Percentiles rank a stretch among this genome's conserved stretches.
Evolutionary conservation across 192 early-diverging fungal genomes (phyloP).

Genomic region (Piromyces finnis): DNA sequence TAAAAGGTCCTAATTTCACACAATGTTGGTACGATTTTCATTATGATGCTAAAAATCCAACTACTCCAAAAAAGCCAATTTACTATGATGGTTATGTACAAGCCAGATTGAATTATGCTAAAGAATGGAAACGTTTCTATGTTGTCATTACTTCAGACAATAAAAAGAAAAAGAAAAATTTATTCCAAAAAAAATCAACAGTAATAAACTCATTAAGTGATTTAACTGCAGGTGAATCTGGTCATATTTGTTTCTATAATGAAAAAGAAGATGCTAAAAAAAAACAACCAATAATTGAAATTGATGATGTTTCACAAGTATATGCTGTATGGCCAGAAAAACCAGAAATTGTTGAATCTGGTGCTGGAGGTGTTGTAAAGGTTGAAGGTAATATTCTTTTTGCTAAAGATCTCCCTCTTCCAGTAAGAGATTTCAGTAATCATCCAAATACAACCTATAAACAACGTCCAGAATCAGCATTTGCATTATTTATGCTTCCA

Average conservation of each 20-base stretch:
- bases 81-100: slow-evolving; percentile 13
- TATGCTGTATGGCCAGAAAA: not conserved
- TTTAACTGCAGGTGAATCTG: slow-evolving; percentile 1
- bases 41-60: slow-evolving; percentile 5
- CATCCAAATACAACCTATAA: not conserved
- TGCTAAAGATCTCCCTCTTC: not conserved
- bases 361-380: not conserved
- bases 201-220: not conserved
- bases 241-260: slow-evolving; percentile 13
- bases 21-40: slow-evolving; percentile 12
- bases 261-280: slow-evolving; percentile 12
- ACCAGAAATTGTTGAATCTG: not conserved
- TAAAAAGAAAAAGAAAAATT: not conserved
- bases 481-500: not conserved
- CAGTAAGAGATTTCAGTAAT: not conserved
- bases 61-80: slow-evolving; percentile 3
- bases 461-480: not conserved
- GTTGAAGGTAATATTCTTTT: not conserved
- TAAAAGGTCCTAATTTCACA: slow-evolving; percentile 5
- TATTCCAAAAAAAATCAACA: not conserved
- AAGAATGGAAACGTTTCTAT: slow-evolving; percentile 12
- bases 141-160: slow-evolving; percentile 9
- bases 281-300: slow-evolving; percentile 3
- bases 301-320: not conserved
- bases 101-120: slow-evolving; percentile 9